Evolutionary conservation across 257 asterid genomes (phyloP).

Genomic region (Cordia subcordata): DNA sequence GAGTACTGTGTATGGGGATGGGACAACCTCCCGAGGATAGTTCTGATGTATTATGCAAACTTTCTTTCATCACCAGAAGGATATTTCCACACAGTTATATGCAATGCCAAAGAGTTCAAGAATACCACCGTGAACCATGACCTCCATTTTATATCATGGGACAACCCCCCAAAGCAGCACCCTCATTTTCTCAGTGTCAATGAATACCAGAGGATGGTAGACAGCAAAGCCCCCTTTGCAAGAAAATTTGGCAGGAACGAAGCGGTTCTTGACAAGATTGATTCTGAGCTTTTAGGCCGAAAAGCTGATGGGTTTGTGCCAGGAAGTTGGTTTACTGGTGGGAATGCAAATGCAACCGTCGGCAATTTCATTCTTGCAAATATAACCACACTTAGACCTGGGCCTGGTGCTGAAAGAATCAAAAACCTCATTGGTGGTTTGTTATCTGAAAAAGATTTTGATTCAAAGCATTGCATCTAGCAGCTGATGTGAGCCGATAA

Average conservation of each 20-base stretch:
- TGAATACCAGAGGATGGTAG: slow-evolving; percentile 52
- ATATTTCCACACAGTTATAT: slow-evolving; percentile 71
- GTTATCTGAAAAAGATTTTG: slow-evolving; percentile 42
- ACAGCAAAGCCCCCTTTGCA: slow-evolving; percentile 71
- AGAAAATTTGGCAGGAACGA: slow-evolving; percentile 48
- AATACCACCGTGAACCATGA: slow-evolving; percentile 77
- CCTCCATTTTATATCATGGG: slow-evolving; percentile 84
- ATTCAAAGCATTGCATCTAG: slow-evolving; percentile 51
- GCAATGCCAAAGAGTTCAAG: slow-evolving; percentile 58
- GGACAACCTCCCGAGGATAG: slow-evolving; percentile 68
- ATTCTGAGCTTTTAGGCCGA: slow-evolving; percentile 51
- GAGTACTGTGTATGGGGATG: slow-evolving; percentile 74
- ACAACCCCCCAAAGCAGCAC: slow-evolving; percentile 82
- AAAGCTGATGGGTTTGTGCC: slow-evolving; percentile 50
- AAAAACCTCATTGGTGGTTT: slow-evolving; percentile 39
- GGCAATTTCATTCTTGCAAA: slow-evolving; percentile 23
- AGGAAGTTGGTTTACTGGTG: slow-evolving; percentile 62
- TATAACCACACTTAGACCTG: slow-evolving; percentile 48
- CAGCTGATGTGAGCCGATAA: slow-evolving; percentile 6
- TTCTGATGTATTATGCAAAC: slow-evolving; percentile 66
- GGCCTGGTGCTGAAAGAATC: slow-evolving; percentile 61
- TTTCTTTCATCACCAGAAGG: slow-evolving; percentile 82
- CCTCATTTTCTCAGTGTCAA: slow-evolving; percentile 53
- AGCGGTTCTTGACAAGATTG: slow-evolving; percentile 52
- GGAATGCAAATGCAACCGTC: slow-evolving; percentile 22